A percentile compares a stretch with the other conserved stretches of the same genome.
Conservation (phyloP, 257 asterid genomes). For the Fraxinus cuspidata region DNA sequence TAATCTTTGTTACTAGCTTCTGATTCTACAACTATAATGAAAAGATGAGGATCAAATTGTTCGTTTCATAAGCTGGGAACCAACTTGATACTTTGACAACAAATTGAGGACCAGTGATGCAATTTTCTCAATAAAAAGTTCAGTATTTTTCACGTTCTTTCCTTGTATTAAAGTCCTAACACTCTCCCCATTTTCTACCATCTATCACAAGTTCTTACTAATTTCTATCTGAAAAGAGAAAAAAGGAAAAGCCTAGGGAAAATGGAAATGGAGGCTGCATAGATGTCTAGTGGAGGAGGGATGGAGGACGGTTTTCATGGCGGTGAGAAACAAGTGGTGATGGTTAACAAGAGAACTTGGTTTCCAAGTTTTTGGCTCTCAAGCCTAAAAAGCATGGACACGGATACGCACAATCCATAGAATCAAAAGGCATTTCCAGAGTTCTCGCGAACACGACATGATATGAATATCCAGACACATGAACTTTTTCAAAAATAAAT, state of each 20-base stretch:
- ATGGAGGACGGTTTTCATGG: not conserved
- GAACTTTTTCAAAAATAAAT: no score
- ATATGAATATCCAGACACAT: no score
- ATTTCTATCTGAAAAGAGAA: no score
- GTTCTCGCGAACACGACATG: no score
- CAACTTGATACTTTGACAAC: not conserved
- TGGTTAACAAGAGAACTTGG: slow-evolving; percentile 47
- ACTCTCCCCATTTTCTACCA: slow-evolving; percentile 1
- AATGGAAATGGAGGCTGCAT: slow-evolving; percentile 42
- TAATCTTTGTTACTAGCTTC: no score
- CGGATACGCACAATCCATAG: no score
- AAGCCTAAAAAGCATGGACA: slow-evolving; percentile 18
- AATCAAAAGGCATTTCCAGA: no score
- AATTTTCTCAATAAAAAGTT: not conserved
- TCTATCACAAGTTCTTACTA: not conserved
- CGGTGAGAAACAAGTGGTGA: slow-evolving; percentile 25
- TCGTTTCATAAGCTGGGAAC: no score
- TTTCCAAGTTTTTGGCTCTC: slow-evolving; percentile 51
- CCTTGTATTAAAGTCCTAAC: slow-evolving; percentile 16
- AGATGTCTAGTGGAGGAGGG: slow-evolving; percentile 24
- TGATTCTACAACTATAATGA: no score
- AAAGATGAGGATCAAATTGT: no score
- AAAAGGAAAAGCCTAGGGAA: not conserved
- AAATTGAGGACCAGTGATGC: not conserved
- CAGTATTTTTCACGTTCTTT: not conserved